Evolutionary conservation across 495 filamentous ascomycete genomes (phyloP).

Genomic region (Chaetomium fimeti): DNA sequence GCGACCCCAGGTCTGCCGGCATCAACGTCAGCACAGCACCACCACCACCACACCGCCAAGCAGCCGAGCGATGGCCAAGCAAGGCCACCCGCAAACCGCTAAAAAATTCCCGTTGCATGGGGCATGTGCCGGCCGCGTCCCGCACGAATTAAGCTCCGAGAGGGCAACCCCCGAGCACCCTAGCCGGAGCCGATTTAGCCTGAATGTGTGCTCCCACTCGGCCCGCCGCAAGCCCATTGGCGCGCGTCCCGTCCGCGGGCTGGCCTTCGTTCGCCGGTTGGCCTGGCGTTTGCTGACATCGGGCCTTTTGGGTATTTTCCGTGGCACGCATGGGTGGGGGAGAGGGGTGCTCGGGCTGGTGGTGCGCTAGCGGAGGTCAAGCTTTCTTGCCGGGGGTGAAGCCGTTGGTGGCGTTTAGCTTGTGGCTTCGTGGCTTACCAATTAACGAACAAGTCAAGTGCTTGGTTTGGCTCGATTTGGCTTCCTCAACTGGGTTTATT

Average conservation of each 20-base stretch:
- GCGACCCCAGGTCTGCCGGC: no score
- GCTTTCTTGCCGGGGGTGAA: neutral
- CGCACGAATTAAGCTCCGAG: neutral
- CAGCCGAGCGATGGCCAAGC: slow-evolving; percentile 8
- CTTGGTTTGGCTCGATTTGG: neutral
- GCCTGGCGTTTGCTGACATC: slow-evolving; percentile 2
- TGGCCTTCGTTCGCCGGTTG: neutral
- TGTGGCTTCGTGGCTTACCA: slow-evolving; percentile 7
- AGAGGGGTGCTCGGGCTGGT: neutral
- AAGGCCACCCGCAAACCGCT: neutral
- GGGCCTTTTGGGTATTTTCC: slow-evolving; percentile 2
- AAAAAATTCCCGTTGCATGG: neutral
- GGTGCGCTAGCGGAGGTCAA: neutral
- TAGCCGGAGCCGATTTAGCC: slow-evolving; percentile 12
- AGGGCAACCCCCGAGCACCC: neutral
- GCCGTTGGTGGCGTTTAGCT: slow-evolving; percentile 8
- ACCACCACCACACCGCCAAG: neutral
- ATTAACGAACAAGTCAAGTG: neutral
- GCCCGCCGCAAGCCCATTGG: slow-evolving; percentile 13
- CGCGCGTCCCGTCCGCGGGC: neutral
- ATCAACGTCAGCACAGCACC: neutral
- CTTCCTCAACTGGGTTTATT: neutral
- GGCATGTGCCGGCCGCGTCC: slow-evolving; percentile 6
- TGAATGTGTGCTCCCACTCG: slow-evolving; percentile 6
- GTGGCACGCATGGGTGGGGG: neutral